Base-by-base conservation (phyloP, 2,329 filamentous ascomycete species). In the Dactylellina cionopaga region DNA sequence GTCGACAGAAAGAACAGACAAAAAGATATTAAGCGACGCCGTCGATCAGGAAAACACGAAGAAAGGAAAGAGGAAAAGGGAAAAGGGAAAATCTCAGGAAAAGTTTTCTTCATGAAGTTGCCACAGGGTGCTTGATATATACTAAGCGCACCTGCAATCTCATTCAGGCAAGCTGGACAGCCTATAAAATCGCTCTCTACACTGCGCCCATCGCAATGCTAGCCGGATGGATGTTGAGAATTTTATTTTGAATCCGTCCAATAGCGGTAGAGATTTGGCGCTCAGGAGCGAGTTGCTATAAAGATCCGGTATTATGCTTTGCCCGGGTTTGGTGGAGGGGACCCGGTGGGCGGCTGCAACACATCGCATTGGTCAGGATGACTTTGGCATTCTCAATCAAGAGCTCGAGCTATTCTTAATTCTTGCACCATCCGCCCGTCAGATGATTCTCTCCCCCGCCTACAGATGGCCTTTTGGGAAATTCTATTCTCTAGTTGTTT, bases 181-280 rank as follows among this genome's bases (percentile, higher is more conserved):
- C 68, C 68, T 72, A 52, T 65, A 51, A 55, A 60, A 35, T 31
- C 54, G 37, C 25, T 46, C 35, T 54, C 51, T 41, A 72, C 66
- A 37, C 52, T 51, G 49, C 49, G 56, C 51, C 56, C 56, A 44
- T 56, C 56, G 29, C 24, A 27, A 55, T 44, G 31, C 39, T 64
- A 72, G 68, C 59, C 68, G 59, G 59, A 65, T 33, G 25, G 43
- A 47, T 46, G 68, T 58, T 60, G 68, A 72, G 68, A 72, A 64
- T 72, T 64, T 72, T 72, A 72, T 49, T 72, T 72, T 59, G 25
- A 64, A 24, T 43, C 52, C 59, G 59, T 44, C 68, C 68, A 72
- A 72, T 72, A n/a, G 37, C 59, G 31, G 41, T 15, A 17, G 39
- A 59, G 68, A 65, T 65, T 72, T 72, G 68, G 68, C 68, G 68